These are phyloP conservation scores for Furcasterigmium sp. DNA, from an alignment of 2,329 filamentous ascomycete genomes.

Conservation along the genomic window DNA sequence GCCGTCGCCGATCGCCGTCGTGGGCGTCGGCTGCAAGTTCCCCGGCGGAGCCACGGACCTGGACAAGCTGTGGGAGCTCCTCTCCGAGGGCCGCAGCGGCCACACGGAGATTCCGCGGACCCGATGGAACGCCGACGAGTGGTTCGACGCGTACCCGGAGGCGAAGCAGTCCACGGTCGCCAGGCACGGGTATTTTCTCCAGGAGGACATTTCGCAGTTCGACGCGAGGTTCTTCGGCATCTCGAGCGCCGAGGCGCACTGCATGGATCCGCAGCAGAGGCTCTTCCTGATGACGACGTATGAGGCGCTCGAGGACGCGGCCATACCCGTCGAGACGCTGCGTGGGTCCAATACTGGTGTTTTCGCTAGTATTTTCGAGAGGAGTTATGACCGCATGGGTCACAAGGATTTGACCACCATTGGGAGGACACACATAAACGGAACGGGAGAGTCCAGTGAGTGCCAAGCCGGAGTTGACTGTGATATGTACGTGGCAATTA, in stretches of 20 bases:
- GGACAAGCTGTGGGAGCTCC: conserved; percentile 20
- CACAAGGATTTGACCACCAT: conserved; percentile 1
- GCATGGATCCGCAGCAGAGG: conserved; percentile 23
- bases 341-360: too few species aligned
- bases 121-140: conserved; percentile 16
- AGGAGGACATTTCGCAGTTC: conserved; percentile 13
- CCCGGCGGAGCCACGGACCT: conserved; percentile 9
- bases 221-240: conserved; percentile 16
- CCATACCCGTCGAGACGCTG: conserved; percentile 6
- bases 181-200: conserved; percentile 3
- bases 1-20: conserved; percentile 13
- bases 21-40: conserved; percentile 16
- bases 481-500: conserved; percentile 11
- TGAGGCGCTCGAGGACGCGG: conserved; percentile 18
- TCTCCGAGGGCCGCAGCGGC: conserved; percentile 14
- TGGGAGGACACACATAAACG: too few species aligned
- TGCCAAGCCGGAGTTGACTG: conserved; percentile 16
- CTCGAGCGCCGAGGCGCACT: conserved; percentile 12
- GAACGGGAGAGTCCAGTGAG: too few species aligned
- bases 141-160: conserved; percentile 15
- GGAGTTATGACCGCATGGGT: conserved; percentile 3
- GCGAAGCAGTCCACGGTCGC: not conserved
- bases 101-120: conserved; percentile 15
- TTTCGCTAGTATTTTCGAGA: too few species aligned
- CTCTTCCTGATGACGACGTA: conserved; percentile 23